These are phyloP conservation scores for Populus hybrid DNA, from an alignment of 441 rosid genomes.

Conservation along the genomic window DNA sequence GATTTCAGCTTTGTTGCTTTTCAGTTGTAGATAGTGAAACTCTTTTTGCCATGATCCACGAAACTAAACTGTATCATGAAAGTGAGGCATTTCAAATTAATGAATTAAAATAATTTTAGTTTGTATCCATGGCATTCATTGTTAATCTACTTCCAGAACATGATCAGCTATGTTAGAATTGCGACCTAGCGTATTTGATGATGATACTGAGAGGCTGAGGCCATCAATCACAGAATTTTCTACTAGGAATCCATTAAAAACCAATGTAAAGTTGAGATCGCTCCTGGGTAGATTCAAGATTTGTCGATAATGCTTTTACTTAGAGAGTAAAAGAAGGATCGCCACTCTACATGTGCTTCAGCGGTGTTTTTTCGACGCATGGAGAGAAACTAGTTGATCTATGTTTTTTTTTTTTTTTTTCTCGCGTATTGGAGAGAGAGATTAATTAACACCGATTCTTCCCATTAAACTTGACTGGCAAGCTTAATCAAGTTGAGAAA, in stretches of 20 bases:
- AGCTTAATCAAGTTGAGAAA: not conserved
- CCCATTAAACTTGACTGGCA: too few species aligned
- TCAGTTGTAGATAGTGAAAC: not conserved
- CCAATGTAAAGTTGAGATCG: not conserved
- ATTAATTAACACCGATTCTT: not conserved
- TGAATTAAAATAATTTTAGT: not conserved
- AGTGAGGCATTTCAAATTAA: not conserved
- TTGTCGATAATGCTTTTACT: not conserved
- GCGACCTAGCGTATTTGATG: not conserved
- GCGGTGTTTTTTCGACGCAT: too few species aligned
- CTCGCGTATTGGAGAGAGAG: too few species aligned
- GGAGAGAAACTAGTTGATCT: not conserved
- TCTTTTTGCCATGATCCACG: not conserved
- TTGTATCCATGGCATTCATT: not conserved
- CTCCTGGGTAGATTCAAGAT: not conserved
- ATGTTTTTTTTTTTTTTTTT: too few species aligned
- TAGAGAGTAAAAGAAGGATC: not conserved
- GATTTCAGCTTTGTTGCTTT: not conserved
- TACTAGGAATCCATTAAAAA: not conserved
- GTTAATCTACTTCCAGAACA: not conserved
- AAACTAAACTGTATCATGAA: not conserved
- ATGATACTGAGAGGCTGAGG: not conserved
- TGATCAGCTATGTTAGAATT: not conserved
- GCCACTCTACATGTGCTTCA: not conserved
- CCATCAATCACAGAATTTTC: not conserved